These are phyloP conservation scores for Phialocephala subalpina DNA, from an alignment of 2,329 filamentous ascomycete species.

Conservation along the genomic window DNA sequence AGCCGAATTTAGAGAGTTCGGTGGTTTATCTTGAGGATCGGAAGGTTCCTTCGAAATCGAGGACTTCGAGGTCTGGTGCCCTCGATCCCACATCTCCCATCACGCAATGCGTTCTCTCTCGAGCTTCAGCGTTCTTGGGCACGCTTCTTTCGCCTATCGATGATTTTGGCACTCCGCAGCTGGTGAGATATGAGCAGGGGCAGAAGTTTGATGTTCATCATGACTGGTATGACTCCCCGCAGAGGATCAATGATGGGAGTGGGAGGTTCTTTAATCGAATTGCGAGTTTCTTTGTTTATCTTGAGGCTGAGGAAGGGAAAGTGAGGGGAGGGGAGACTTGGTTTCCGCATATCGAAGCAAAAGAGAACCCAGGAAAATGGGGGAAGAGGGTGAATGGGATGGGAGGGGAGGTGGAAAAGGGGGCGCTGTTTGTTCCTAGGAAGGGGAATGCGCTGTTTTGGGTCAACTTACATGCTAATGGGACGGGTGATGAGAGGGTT, in stretches of 20 bases:
- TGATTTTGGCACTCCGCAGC: constrained; percentile 27
- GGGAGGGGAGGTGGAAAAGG: constrained; percentile 16
- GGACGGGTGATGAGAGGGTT: constrained; percentile 31
- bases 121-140: constrained; percentile 26
- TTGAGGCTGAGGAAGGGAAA: constrained; percentile 23
- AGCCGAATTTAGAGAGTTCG: constrained; percentile 19
- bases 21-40: constrained; percentile 19
- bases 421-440: constrained; percentile 23
- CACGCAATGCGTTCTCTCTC: constrained; percentile 24
- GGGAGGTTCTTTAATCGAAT: constrained; percentile 25
- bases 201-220: constrained; percentile 29
- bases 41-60: constrained; percentile 15
- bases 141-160: constrained; percentile 10
- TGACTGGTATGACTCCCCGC: constrained; percentile 28
- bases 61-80: constrained; percentile 23
- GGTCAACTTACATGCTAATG: constrained; percentile 33
- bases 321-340: constrained; percentile 29
- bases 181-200: constrained; percentile 28
- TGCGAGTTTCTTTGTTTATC: constrained; percentile 31
- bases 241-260: constrained; percentile 12
- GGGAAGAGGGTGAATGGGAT: constrained; percentile 10
- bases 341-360: constrained; percentile 27
- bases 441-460: constrained; percentile 32
- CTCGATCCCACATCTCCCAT: constrained; percentile 18
- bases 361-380: neutral